Conservation (phyloP, 176 grass and related monocot genomes). For the Guadua angustifolia region DNA sequence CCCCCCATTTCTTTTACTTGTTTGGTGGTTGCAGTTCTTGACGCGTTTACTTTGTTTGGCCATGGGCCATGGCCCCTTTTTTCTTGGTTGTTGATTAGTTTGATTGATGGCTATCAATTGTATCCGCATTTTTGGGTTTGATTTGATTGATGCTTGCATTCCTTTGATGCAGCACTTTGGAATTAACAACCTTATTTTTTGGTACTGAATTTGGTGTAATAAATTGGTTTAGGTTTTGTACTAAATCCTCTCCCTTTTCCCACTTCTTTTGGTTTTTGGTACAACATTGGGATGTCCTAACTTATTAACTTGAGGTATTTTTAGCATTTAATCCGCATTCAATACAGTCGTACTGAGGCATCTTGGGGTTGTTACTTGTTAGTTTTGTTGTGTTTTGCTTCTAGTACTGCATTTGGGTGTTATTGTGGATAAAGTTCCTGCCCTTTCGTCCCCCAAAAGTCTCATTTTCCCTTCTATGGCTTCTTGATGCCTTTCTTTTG, state of each 20-base stretch:
- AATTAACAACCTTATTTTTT: background rate
- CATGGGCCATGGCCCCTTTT: background rate
- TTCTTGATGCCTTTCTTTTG: background rate
- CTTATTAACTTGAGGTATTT: background rate
- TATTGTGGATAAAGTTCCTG: slow-evolving; percentile 17
- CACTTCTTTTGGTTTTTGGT: background rate
- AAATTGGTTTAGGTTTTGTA: background rate
- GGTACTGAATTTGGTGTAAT: background rate
- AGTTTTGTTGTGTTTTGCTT: slow-evolving; percentile 18
- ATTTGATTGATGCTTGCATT: slow-evolving; percentile 26
- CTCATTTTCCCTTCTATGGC: background rate
- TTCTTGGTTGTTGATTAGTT: slow-evolving; percentile 1
- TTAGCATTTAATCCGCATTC: slow-evolving; percentile 30
- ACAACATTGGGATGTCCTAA: slow-evolving; percentile 25
- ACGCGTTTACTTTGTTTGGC: slow-evolving; percentile 29
- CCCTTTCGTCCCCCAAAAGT: background rate
- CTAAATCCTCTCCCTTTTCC: background rate
- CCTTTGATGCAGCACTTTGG: background rate
- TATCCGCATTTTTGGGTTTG: background rate
- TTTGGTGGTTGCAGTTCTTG: slow-evolving; percentile 5
- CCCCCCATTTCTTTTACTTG: background rate
- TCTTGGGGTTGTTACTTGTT: slow-evolving; percentile 29
- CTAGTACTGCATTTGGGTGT: slow-evolving; percentile 29
- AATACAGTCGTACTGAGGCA: slow-evolving; percentile 24
- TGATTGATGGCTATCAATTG: background rate